Base-by-base conservation (phyloP, 371 early-diverging fungal genomes). In the Syncephalastrum sp. region DNA sequence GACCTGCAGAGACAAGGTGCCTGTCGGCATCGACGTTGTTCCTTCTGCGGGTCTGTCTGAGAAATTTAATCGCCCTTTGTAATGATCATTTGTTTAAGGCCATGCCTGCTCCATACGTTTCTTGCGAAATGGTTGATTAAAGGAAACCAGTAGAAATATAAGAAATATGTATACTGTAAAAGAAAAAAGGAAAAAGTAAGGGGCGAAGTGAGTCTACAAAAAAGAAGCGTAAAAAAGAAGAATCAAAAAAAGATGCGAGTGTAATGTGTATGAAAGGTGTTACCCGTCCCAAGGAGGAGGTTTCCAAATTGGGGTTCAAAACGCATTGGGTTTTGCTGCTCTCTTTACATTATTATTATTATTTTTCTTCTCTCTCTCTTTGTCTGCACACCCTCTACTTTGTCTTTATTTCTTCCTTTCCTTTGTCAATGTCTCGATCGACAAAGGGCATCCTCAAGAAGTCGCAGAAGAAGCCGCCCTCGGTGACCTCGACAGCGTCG, bases 361-460 rank as follows among this genome's bases (percentile, higher is more conserved):
- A 10, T 14, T 38, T 47, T 19, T 47, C 17, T 27, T 19, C 38
- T 48, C 41, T 48, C 57, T 21, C 50, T 42, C 42, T 42, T 46
- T 53, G 13, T 27, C 41, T 33, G 38, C 10, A 29, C 29, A 29
- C 29, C 24, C 24, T 41, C 53, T 47, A 41, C 25, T 53, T n/a
- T 24, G 38, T 45, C 3, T 19, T 10, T 21, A 14, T 33, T 21
- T 14, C 25, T n/a, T 21, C 42, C 15, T 29, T 33, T 49, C 60
- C 42, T 42, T 15, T 19, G 16, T 38, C 25, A 23, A 53, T 24
- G 17, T 38, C 59, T 38, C 53, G 53, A 13, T 24, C 29, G 27
- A 57, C 49, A 10, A 56, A 63, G 41, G 57, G 56, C 50, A 56
- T 63, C 27, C 16, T 56, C 15, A 58, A 63, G 45, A 57, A 57